These are phyloP conservation scores for Tilletia setariae DNA, from an alignment of 1,284 basidiomycete species.

Conservation along the genomic window DNA sequence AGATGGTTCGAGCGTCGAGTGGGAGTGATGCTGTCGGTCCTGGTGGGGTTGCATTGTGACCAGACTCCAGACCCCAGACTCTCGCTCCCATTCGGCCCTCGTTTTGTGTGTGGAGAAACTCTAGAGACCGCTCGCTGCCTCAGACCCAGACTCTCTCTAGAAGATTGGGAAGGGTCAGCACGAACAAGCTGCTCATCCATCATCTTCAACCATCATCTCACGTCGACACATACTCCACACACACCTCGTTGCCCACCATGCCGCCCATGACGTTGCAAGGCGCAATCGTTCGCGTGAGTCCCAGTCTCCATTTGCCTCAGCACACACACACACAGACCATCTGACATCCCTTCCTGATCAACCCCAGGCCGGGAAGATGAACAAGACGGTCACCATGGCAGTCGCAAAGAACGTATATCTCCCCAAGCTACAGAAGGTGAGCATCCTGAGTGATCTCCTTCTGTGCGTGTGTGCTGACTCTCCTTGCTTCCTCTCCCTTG, in stretches of 20 bases:
- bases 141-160: too few relatives aligned
- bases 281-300: constrained; percentile 14
- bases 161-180: too few relatives aligned
- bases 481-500: not conserved
- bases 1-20: too few relatives aligned
- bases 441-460: constrained; percentile 10
- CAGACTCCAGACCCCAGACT: too few relatives aligned
- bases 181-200: too few relatives aligned
- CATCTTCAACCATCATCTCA: not conserved
- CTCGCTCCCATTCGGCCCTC: too few relatives aligned
- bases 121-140: too few relatives aligned
- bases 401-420: constrained; percentile 42
- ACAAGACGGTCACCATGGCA: constrained; percentile 49
- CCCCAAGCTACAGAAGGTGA: constrained; percentile 44
- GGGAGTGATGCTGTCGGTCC: too few relatives aligned
- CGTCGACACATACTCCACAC: not conserved
- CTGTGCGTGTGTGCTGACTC: not conserved
- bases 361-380: constrained; percentile 44
- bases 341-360: not conserved
- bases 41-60: too few relatives aligned
- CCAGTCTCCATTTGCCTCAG: too few relatives aligned
- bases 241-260: not conserved
- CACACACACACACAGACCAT: too few relatives aligned
- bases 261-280: constrained; percentile 1
- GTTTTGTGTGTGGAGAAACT: too few relatives aligned